phyloP scores from a whole-genome alignment of 2,329 filamentous ascomycete genomes.

The Cadophora gregata region DNA sequence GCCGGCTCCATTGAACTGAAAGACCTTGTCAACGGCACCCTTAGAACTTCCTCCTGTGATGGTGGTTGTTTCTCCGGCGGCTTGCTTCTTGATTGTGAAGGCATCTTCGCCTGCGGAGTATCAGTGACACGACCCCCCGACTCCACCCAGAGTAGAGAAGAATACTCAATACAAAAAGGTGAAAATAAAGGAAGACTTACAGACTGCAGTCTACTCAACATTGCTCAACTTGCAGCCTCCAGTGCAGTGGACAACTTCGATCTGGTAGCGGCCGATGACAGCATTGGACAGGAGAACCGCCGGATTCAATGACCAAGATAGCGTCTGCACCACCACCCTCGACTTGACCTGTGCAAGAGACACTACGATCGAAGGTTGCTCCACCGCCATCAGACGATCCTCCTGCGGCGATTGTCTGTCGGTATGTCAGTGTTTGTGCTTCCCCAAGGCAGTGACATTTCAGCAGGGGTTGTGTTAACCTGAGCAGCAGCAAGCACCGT shows the following conservation, averaged over 20 bases:
- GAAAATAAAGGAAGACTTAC: neutral
- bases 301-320: slow-evolving; percentile 43
- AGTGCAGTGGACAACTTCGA: slow-evolving; percentile 37
- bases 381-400: slow-evolving; percentile 55
- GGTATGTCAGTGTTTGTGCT: slow-evolving; percentile 13
- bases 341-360: slow-evolving; percentile 48
- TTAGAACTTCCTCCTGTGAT: slow-evolving; percentile 3
- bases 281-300: slow-evolving; percentile 43
- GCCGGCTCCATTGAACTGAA: slow-evolving; percentile 3
- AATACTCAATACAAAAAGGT: neutral
- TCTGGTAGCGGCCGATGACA: slow-evolving; percentile 45
- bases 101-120: neutral
- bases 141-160: neutral
- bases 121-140: neutral
- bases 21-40: neutral
- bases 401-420: slow-evolving; percentile 50
- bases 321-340: slow-evolving; percentile 48
- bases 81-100: slow-evolving; percentile 10
- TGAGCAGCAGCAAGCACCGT: slow-evolving; percentile 8
- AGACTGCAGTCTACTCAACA: slow-evolving; percentile 5
- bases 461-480: neutral
- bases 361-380: slow-evolving; percentile 50
- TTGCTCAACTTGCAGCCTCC: slow-evolving; percentile 7
- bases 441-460: neutral
- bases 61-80: slow-evolving; percentile 6